These are phyloP conservation scores for Metarhizium sp. DNA, from an alignment of 2,329 filamentous ascomycete genomes.

Conservation along the genomic window DNA sequence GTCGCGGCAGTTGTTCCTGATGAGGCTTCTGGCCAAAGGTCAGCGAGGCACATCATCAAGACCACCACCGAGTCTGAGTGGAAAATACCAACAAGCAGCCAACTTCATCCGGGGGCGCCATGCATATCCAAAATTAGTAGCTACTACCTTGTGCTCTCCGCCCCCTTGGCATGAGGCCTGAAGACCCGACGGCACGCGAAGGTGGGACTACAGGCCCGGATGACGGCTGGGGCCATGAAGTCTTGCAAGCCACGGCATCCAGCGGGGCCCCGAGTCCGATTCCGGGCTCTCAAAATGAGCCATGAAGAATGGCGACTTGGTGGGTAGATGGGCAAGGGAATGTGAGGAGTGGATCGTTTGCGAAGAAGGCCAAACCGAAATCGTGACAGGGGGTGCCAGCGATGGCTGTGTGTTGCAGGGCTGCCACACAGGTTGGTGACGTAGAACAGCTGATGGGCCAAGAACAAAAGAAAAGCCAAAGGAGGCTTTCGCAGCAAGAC, in stretches of 20 bases:
- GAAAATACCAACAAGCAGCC: no score
- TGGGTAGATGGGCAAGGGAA: background rate
- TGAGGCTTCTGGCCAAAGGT: no score
- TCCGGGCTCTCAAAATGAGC: no score
- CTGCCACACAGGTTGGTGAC: background rate
- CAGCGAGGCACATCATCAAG: no score
- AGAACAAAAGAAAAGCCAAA: background rate
- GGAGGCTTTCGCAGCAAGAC: background rate
- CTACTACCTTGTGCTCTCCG: no score
- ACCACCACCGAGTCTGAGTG: no score
- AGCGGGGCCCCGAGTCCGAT: no score
- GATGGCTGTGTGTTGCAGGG: background rate
- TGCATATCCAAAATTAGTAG: background rate
- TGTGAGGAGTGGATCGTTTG: background rate
- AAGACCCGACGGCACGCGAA: no score
- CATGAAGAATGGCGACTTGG: background rate
- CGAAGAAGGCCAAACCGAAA: background rate
- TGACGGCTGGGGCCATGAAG: no score
- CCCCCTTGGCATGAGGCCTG: background rate
- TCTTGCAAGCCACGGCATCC: no score
- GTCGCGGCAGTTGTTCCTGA: no score
- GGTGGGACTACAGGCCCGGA: no score
- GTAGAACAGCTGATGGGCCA: background rate
- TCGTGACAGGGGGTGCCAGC: background rate
- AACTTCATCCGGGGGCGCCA: background rate